phyloP scores from a whole-genome alignment of 768 basidiomycete species.

The Suillus subalutaceus region DNA sequence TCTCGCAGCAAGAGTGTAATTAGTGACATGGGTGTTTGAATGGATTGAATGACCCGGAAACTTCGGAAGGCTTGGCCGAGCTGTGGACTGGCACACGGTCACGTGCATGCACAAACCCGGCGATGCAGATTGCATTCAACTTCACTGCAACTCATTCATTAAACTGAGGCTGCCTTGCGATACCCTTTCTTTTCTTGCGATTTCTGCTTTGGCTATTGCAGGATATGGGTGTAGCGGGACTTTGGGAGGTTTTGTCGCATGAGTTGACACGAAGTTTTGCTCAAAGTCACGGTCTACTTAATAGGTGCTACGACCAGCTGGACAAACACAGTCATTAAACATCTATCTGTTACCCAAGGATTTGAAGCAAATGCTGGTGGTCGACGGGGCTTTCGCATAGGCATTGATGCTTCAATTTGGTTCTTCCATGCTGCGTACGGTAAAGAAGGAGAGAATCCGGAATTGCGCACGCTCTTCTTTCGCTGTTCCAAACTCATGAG shows the following conservation, averaged over 20 bases:
- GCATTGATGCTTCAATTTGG: conserved; percentile 86
- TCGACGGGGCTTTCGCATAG: conserved; percentile 76
- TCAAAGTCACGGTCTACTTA: conserved; percentile 24
- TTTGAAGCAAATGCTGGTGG: conserved; percentile 67
- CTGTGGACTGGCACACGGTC: background rate
- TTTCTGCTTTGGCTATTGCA: background rate
- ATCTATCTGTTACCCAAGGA: conserved; percentile 74
- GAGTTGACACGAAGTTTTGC: conserved; percentile 9
- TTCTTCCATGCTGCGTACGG: conserved; percentile 76
- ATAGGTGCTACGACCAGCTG: conserved; percentile 73
- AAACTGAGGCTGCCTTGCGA: background rate
- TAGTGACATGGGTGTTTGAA: too few species aligned
- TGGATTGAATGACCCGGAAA: too few species aligned
- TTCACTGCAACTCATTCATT: background rate
- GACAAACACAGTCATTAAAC: conserved; percentile 70
- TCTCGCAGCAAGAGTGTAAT: too few species aligned
- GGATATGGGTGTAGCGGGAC: conserved; percentile 50
- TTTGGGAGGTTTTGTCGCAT: conserved; percentile 48
- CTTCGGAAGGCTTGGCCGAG: too few species aligned
- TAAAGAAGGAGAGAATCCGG: conserved; percentile 83
- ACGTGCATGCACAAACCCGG: background rate
- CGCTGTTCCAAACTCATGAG: conserved; percentile 79
- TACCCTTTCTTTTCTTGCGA: background rate
- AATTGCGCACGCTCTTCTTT: conserved; percentile 82
- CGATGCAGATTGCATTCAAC: background rate